A percentile compares a stretch with the other conserved stretches of the same genome.
Conservation (phyloP, 768 basidiomycete species). For the Lentinus brumalis region DNA sequence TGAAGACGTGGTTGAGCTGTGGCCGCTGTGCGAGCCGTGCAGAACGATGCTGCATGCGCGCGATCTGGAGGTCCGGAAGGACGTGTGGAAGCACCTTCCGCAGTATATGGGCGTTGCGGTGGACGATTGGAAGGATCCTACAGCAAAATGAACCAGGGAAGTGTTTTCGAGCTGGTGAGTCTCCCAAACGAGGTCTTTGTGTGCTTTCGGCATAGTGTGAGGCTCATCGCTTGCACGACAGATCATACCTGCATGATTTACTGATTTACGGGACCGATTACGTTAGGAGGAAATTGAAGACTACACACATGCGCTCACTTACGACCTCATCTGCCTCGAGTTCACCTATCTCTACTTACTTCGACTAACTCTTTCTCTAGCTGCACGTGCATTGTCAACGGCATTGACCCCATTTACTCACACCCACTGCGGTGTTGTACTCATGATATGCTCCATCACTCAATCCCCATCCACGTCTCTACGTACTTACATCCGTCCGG, state of each 20-base stretch:
- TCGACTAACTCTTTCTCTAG: background rate
- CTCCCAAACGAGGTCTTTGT: background rate
- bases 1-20: slow-evolving; percentile 22
- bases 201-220: background rate
- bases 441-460: background rate
- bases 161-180: background rate
- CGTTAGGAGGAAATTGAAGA: background rate
- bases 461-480: background rate
- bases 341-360: no score
- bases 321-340: no score
- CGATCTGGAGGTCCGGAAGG: slow-evolving; percentile 15
- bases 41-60: slow-evolving; percentile 18
- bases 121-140: slow-evolving; percentile 22
- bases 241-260: background rate
- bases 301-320: no score
- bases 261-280: background rate
- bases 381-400: background rate
- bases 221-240: background rate
- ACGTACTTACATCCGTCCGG: background rate
- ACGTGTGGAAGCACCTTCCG: slow-evolving; percentile 21
- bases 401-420: background rate
- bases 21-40: slow-evolving; percentile 19
- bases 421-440: background rate
- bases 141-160: background rate
- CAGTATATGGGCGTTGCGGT: slow-evolving; percentile 19